Conservation (phyloP, 1,284 basidiomycete genomes). For the Takashimella koratensis region DNA sequence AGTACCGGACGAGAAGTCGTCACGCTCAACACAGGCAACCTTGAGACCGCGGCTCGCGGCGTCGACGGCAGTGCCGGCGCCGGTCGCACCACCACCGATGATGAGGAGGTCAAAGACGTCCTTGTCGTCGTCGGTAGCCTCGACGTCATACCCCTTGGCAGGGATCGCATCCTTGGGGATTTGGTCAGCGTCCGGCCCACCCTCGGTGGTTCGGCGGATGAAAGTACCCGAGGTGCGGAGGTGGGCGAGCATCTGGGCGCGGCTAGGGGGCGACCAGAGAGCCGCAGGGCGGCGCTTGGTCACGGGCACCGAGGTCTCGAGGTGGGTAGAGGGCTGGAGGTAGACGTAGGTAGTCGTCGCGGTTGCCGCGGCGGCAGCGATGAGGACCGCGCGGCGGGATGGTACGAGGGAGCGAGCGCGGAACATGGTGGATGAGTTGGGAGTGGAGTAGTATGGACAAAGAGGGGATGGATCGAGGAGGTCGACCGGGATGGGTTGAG, state of each 20-base stretch:
- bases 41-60: slow-evolving; percentile 87
- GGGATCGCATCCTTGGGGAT: slow-evolving; percentile 22
- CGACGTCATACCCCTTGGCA: slow-evolving; percentile 24
- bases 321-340: slow-evolving; percentile 13
- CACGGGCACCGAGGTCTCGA: slow-evolving; percentile 17
- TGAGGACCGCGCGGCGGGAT: slow-evolving; percentile 19
- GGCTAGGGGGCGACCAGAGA: slow-evolving; percentile 51
- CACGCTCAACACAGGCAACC: slow-evolving; percentile 88
- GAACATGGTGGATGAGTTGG: slow-evolving; percentile 21
- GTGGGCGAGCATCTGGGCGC: slow-evolving; percentile 51
- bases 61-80: slow-evolving; percentile 89
- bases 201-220: slow-evolving; percentile 34
- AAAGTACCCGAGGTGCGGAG: slow-evolving; percentile 47
- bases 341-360: slow-evolving; percentile 24
- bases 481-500: neutral
- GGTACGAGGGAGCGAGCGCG: slow-evolving; percentile 22
- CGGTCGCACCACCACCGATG: slow-evolving; percentile 87
- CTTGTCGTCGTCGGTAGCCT: slow-evolving; percentile 44
- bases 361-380: slow-evolving; percentile 25
- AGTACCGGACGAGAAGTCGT: slow-evolving; percentile 89
- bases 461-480: neutral
- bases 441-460: too few relatives aligned
- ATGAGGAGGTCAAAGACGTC: slow-evolving; percentile 80
- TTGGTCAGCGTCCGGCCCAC: slow-evolving; percentile 33
- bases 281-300: slow-evolving; percentile 47